Conservation (phyloP, 2,329 filamentous ascomycete species). For the Trichoderma arundinaceum region DNA sequence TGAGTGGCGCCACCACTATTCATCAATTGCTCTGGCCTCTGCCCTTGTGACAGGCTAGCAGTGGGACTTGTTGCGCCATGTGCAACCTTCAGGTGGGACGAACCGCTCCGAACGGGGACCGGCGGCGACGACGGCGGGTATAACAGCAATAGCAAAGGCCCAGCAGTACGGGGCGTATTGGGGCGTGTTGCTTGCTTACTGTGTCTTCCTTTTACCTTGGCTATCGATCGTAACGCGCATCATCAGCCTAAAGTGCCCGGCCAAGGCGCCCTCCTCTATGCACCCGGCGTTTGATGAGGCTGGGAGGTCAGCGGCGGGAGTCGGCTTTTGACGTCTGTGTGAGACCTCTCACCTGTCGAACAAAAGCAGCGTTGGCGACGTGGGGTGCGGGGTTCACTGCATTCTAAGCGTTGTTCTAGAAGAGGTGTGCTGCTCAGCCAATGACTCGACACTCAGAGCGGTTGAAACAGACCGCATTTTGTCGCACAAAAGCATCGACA, state of each 20-base stretch:
- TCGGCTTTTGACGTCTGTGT: no score
- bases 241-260: not conserved
- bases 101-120: conserved; percentile 33
- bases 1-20: conserved; percentile 30
- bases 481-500: not conserved
- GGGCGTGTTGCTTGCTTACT: not conserved
- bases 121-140: conserved; percentile 29
- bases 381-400: conserved; percentile 31
- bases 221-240: not conserved
- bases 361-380: conserved; percentile 13
- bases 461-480: conserved; percentile 18
- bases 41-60: conserved; percentile 32
- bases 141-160: not conserved
- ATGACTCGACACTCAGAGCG: conserved; percentile 11
- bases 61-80: conserved; percentile 33
- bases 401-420: conserved; percentile 30
- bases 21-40: conserved; percentile 22
- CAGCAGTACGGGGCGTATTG: no score
- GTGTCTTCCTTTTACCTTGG: not conserved
- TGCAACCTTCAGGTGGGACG: conserved; percentile 34
- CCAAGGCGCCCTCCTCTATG: not conserved
- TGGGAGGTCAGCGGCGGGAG: not conserved
- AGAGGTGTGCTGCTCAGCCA: conserved; percentile 17
- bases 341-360: not conserved
- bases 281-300: no score